Evolutionary conservation across 2,329 filamentous ascomycete species (phyloP), one percentile per base, ranked within the genome.

Genomic region (Alternaria dauci): DNA sequence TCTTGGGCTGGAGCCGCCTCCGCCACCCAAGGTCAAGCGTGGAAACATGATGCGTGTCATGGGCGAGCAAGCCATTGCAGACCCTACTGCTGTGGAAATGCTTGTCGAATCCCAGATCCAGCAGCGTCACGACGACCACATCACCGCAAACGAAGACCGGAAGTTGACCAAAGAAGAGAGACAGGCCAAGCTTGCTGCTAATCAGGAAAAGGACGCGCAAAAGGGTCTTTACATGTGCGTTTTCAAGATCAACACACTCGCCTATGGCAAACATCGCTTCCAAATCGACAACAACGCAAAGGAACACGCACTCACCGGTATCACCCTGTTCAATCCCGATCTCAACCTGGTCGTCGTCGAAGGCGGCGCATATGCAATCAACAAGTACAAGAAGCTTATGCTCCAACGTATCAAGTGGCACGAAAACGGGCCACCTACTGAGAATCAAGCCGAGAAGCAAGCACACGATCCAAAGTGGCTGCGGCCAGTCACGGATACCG

Each of bases 21-120:
- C 94, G 28, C 91, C 94, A 26, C 94, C 95, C 11, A 99, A 98
- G 80, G 93, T 99, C 69, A 98, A 97, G 81, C 96, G 96, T 79
- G 92, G 91, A 59, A 99, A 99, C 78, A 87, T 99, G 75, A 99
- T 99, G 95, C 90, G 94, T 59, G 95, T 99, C 30, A 85, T 97
- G 57, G 95, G 95, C 64, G 93, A 97, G 76, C 90, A 93, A 79
- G 90, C 90, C 18, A 94, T 99, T 68, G 96, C 97, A 75, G 95
- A 99, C 79, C 95, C 95, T 7, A 99, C 96, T 0, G 95, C 95
- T 4, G 95, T 99, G 46, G 95, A 99, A 81, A 93, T 93, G 52
- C 89, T 93, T 25, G 95, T 99, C 52, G 97, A 96, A 78, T 87
- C 90, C 54, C 93, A 99, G 78, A 97, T 99, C 67, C 91, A 91